Percentiles rank a stretch among this genome's conserved stretches.
phyloP scores from a whole-genome alignment of 441 rosid genomes.

The Adansonia rubrostipa region DNA sequence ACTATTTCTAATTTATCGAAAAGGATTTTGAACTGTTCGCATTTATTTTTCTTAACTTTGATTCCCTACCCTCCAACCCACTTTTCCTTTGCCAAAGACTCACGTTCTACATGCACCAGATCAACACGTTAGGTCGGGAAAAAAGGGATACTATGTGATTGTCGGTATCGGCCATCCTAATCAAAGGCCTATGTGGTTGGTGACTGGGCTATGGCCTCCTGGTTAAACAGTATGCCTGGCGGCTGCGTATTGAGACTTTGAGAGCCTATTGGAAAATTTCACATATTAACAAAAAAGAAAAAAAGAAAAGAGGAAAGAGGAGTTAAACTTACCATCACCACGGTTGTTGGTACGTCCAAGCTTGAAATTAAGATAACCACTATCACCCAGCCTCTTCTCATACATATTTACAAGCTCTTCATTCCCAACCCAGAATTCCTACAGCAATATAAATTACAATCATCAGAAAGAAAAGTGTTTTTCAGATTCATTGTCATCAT shows the following conservation, averaged over 20 bases:
- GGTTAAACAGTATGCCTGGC: neutral
- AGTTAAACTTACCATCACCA: slow-evolving; percentile 65
- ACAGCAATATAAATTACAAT: slow-evolving; percentile 11
- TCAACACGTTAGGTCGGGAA: neutral
- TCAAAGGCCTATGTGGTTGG: slow-evolving; percentile 5
- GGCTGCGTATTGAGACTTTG: neutral
- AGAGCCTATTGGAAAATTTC: neutral
- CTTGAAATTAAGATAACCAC: slow-evolving; percentile 76
- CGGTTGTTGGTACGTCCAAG: slow-evolving; percentile 91
- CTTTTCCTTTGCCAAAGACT: neutral
- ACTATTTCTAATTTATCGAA: neutral
- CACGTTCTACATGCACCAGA: neutral
- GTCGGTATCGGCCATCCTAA: neutral
- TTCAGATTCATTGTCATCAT: neutral
- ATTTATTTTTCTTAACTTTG: neutral
- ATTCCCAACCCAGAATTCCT: slow-evolving; percentile 94
- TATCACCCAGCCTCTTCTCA: slow-evolving; percentile 79
- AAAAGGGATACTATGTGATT: neutral
- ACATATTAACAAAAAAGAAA: neutral
- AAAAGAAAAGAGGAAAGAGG: neutral
- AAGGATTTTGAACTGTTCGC: neutral
- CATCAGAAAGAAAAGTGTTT: neutral
- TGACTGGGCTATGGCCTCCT: neutral
- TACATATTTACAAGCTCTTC: slow-evolving; percentile 79
- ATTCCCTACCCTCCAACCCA: neutral